Evolutionary conservation across 495 filamentous ascomycete species (phyloP), one percentile per base, ranked within the genome.

Genomic region (Penicillium nucicola): DNA sequence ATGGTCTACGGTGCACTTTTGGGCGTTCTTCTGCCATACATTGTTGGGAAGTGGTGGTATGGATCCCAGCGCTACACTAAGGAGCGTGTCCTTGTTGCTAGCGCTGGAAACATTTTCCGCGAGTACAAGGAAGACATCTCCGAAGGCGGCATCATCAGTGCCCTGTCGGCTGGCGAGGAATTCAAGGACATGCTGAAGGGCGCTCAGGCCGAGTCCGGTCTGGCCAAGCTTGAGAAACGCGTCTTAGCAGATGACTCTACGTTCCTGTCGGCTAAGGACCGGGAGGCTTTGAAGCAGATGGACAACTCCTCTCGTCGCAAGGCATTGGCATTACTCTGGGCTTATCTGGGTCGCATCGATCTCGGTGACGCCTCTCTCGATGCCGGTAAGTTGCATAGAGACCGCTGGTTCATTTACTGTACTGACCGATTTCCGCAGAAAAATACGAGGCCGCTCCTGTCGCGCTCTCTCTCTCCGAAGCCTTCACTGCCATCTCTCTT

Each of bases 41-140:
- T 95, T 41, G 95, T 97, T 32, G 93, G 93, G 20, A 87, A 85
- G 30, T 98, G 93, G 93, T 98, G 93, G 93, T 98, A 97, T 66
- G 93, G 93, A 45, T 95, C 90, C 6, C 90, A 96, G 64, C 79
- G 85, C 40, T 79, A 89, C 64, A 97, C 93, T 15, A 93, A 89
- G 68, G 93, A 98, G 71, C 86, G 86, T 54, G 87, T 97, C 25
- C 77, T 95, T 32, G 84, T 95, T 47, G 88, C 90, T 56, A 97
- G 87, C 66, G 91, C 93, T 48, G 93, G 93, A 58, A 88, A 89
- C 48, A 82, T 98, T 33, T 97, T 98, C 79, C 84, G 83, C 48
- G 90, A 93, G 63, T 97, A 93, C 72, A 81, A 88, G 47, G 90
- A 96, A 22, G 77, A 82, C 50, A 87, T 90, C 52, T 79, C 86